phyloP scores from a whole-genome alignment of 2,329 filamentous ascomycete genomes.

The Leptographium radiaticola region DNA sequence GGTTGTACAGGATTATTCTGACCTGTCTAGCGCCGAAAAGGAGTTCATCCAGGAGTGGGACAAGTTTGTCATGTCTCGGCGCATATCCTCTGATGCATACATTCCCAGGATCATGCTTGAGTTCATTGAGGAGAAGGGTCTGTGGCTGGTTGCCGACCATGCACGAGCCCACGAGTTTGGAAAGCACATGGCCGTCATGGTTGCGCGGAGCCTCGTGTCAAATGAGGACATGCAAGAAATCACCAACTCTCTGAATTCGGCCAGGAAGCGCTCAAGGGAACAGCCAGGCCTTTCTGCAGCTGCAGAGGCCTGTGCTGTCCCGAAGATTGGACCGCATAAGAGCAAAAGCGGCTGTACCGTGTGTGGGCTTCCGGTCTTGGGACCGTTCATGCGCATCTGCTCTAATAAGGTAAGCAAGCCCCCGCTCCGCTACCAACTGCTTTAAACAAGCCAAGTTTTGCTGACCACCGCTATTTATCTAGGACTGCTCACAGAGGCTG shows the following conservation, averaged over 20 bases:
- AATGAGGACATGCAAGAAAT: slow-evolving; percentile 30
- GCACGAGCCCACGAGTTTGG: slow-evolving; percentile 40
- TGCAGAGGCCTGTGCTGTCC: neutral
- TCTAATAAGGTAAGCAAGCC: slow-evolving; percentile 28
- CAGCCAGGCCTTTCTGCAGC: slow-evolving; percentile 5
- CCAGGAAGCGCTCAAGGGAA: slow-evolving; percentile 15
- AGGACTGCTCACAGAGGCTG: slow-evolving; percentile 30
- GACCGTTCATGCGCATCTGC: slow-evolving; percentile 35
- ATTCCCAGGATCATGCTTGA: slow-evolving; percentile 37
- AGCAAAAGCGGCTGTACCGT: slow-evolving; percentile 31
- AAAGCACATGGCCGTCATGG: slow-evolving; percentile 38
- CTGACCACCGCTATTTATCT: neutral
- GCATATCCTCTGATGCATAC: slow-evolving; percentile 37
- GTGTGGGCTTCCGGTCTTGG: slow-evolving; percentile 35
- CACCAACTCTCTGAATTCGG: slow-evolving; percentile 18
- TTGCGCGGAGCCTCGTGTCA: slow-evolving; percentile 33
- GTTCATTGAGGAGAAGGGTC: slow-evolving; percentile 36
- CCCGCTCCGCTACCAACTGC: neutral
- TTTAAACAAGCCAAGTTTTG: neutral
- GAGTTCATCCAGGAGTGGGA: slow-evolving; percentile 49
- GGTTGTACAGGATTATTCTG: slow-evolving; percentile 42
- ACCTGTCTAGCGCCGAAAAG: slow-evolving; percentile 39
- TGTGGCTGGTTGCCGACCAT: slow-evolving; percentile 36
- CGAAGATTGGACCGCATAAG: slow-evolving; percentile 19
- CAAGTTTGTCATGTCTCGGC: slow-evolving; percentile 36